Evolutionary conservation across 1,139 yeast genomes (phyloP).

Genomic region (Ashbya aceris): DNA sequence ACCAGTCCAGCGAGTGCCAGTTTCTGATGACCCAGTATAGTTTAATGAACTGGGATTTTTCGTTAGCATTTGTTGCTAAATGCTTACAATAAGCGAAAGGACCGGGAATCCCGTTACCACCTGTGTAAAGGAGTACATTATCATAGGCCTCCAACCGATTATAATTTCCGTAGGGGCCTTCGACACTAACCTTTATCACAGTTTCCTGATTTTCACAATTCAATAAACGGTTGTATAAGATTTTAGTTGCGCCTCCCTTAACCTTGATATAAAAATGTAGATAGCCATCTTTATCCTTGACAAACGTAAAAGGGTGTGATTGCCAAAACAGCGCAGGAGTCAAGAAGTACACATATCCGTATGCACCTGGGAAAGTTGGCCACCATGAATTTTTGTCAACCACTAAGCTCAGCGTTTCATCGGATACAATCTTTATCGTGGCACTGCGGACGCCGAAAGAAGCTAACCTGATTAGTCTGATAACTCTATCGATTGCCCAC

Average conservation of each 20-base stretch:
- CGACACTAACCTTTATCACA: constrained; percentile 34
- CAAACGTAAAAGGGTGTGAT: constrained; percentile 56
- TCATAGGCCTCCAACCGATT: constrained; percentile 47
- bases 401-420: constrained; percentile 33
- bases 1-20: constrained; percentile 20
- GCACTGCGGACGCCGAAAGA: constrained; percentile 44
- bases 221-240: constrained; percentile 26
- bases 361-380: constrained; percentile 48
- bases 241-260: constrained; percentile 37
- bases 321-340: constrained; percentile 49
- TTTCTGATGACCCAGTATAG: constrained; percentile 44
- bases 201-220: constrained; percentile 14
- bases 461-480: constrained; percentile 40
- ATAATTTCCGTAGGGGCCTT: constrained; percentile 53
- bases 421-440: constrained; percentile 38
- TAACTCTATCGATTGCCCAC: constrained; percentile 54
- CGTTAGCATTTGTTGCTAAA: constrained; percentile 22
- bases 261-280: constrained; percentile 36
- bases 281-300: constrained; percentile 32
- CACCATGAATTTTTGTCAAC: constrained; percentile 27
- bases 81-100: constrained; percentile 30
- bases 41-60: constrained; percentile 28
- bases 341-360: constrained; percentile 45
- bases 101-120: constrained; percentile 71
- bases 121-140: constrained; percentile 45